Evolutionary conservation across 2,329 filamentous ascomycete genomes (phyloP), one percentile per base, ranked within the genome.

Genomic region (Trichoderma atrobrunneum): DNA sequence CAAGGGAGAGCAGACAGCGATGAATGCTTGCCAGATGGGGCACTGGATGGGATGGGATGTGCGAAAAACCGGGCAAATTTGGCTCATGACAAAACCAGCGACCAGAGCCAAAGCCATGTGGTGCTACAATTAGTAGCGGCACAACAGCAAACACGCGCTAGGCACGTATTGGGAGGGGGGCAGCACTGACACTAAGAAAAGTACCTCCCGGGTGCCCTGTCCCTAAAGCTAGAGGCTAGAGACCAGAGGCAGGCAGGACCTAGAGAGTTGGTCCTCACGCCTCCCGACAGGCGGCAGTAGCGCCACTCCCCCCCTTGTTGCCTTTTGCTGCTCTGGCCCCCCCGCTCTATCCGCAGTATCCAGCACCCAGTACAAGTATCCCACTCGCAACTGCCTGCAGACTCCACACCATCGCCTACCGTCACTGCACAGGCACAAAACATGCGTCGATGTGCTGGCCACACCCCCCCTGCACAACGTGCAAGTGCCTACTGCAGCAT

Each of bases 1-100:
- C 51, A 71, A 36, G 63, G 54, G 36, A 70, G 28, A 48, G n/a
- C 10, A 63, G 34, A 32, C 28, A 24, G 54, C 30, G 26, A 70
- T 70, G 68, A 71, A 71, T 71, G 60, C 68, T 43, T 71, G 60
- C 68, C 68, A 18, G 48, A 70, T 70, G 68, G 68, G 68, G 68
- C 59, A 63, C 54, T 63, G 24, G 43, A 56, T 39, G 30, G 16
- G 28, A 26, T 70, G 56, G 51, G 28, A 65, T 21, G 48, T 60
- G 60, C 60, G 3, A 14, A 57, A 70, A 70, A 70, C 39, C 30
- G 68, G 68, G 59, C 59, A 71, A 71, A 71, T 71, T 64, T 63
- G 51, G 66, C 66, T 26, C 34, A 51, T 69, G 56, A 69, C 56
- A 61, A 62, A 60, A 69, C 32, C 43, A 48, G 24, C n/a, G 36